These are phyloP conservation scores for Nicotiana sylvestris DNA, from an alignment of 257 asterid species.

Conservation along the genomic window DNA sequence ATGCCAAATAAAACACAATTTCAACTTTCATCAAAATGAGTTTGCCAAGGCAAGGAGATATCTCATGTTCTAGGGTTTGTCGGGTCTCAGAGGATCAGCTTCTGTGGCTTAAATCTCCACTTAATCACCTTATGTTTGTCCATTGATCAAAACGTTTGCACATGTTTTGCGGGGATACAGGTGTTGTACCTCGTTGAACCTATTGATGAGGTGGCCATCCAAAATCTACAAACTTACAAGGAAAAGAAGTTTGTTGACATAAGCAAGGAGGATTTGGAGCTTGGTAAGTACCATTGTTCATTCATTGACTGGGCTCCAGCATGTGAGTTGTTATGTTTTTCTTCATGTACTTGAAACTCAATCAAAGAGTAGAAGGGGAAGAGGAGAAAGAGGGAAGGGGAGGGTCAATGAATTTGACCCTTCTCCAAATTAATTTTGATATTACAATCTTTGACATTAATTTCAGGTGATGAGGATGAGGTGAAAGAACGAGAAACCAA, in stretches of 20 bases:
- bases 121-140: not conserved
- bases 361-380: no score
- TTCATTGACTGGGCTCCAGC: not conserved
- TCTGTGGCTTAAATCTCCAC: not conserved
- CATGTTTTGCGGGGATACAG: slow-evolving; percentile 28
- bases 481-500: slow-evolving; percentile 68
- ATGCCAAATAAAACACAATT: not conserved
- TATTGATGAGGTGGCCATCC: slow-evolving; percentile 86
- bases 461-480: slow-evolving; percentile 81
- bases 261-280: slow-evolving; percentile 96
- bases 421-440: not conserved
- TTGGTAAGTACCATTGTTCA: slow-evolving; percentile 45
- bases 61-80: not conserved
- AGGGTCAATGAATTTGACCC: not conserved
- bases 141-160: not conserved
- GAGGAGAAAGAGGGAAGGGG: no score
- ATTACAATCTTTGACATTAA: not conserved
- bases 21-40: not conserved
- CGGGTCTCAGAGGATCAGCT: not conserved
- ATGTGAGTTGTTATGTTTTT: not conserved
- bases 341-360: no score
- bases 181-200: slow-evolving; percentile 85
- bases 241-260: slow-evolving; percentile 93
- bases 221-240: slow-evolving; percentile 86
- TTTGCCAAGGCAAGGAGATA: not conserved